Conservation (phyloP, 371 early-diverging fungal species). For the Apophysomyces sp. region DNA sequence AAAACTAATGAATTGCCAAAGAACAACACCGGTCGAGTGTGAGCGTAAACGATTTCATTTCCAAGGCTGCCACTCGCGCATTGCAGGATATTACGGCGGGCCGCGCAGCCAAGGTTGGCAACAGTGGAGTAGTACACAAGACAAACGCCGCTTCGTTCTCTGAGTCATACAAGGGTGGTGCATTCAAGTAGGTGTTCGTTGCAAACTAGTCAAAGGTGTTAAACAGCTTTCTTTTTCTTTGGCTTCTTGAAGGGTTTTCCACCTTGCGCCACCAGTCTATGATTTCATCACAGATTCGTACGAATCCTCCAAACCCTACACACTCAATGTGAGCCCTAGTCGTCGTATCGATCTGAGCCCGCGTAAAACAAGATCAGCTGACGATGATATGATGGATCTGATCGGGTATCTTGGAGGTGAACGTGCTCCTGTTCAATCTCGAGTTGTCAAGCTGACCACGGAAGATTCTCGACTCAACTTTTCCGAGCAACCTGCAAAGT, state of each 20-base stretch:
- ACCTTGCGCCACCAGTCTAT: slow-evolving; percentile 42
- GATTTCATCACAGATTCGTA: slow-evolving; percentile 48
- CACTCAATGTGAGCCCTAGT: slow-evolving; percentile 24
- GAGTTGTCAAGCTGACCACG: slow-evolving; percentile 19
- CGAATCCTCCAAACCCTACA: slow-evolving; percentile 36
- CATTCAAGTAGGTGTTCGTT: slow-evolving; percentile 34
- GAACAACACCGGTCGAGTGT: slow-evolving; percentile 59
- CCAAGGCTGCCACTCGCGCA: slow-evolving; percentile 81
- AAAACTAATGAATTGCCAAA: no score
- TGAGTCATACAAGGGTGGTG: slow-evolving; percentile 32
- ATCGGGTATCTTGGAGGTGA: slow-evolving; percentile 40
- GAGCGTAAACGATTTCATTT: slow-evolving; percentile 84
- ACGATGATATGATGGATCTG: slow-evolving; percentile 35
- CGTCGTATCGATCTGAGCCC: slow-evolving; percentile 8
- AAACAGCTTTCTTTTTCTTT: no score
- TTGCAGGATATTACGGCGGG: slow-evolving; percentile 67
- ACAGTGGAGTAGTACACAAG: slow-evolving; percentile 19
- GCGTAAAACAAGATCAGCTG: slow-evolving; percentile 4
- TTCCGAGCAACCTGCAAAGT: slow-evolving; percentile 14
- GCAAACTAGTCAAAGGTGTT: no score
- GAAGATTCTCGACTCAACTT: slow-evolving; percentile 18
- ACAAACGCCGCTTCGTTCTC: slow-evolving; percentile 14
- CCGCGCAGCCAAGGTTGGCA: slow-evolving; percentile 44
- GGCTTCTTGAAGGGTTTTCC: slow-evolving; percentile 32
- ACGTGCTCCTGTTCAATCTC: slow-evolving; percentile 4